Conservation (phyloP, 2,329 filamentous ascomycete species). For the Paraconiothyrium sp. region DNA sequence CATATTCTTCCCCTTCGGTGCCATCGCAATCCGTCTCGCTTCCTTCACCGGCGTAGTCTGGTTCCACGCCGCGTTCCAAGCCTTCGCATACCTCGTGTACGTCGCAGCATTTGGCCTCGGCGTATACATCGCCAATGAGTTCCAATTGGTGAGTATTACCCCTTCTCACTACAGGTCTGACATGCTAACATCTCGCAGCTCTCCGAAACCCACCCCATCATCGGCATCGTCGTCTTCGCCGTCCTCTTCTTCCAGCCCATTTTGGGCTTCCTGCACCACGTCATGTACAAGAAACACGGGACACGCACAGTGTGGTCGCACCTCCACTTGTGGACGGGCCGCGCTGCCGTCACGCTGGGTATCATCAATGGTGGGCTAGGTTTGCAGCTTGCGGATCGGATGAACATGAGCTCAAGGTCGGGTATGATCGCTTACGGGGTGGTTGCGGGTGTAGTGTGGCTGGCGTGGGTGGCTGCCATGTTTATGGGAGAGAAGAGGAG, state of each 20-base stretch:
- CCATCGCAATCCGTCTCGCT: constrained; percentile 54
- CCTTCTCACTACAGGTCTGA: neutral
- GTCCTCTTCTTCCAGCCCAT: constrained; percentile 65
- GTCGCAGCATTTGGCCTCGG: constrained; percentile 62
- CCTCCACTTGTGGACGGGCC: constrained; percentile 65
- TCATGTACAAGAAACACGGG: constrained; percentile 58
- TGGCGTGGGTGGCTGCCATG: constrained; percentile 41
- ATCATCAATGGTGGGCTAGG: constrained; percentile 68
- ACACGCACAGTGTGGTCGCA: constrained; percentile 58
- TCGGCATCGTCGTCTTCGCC: constrained; percentile 63
- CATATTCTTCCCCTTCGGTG: constrained; percentile 56
- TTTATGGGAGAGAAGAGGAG: constrained; percentile 42
- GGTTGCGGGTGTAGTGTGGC: constrained; percentile 59
- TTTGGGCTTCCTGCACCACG: constrained; percentile 63
- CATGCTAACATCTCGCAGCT: constrained; percentile 35
- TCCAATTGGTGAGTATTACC: constrained; percentile 39
- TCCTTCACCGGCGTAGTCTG: constrained; percentile 55
- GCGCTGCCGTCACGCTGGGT: constrained; percentile 60
- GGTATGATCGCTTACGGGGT: constrained; percentile 60
- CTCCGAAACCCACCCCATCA: constrained; percentile 59
- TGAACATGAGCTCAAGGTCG: constrained; percentile 37
- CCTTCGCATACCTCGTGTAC: constrained; percentile 58
- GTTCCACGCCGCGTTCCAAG: constrained; percentile 59
- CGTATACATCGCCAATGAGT: constrained; percentile 57
- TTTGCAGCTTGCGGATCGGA: constrained; percentile 57